Conservation (phyloP, 352 stramenopile genomes). For the Pythium vanterpoolii region DNA sequence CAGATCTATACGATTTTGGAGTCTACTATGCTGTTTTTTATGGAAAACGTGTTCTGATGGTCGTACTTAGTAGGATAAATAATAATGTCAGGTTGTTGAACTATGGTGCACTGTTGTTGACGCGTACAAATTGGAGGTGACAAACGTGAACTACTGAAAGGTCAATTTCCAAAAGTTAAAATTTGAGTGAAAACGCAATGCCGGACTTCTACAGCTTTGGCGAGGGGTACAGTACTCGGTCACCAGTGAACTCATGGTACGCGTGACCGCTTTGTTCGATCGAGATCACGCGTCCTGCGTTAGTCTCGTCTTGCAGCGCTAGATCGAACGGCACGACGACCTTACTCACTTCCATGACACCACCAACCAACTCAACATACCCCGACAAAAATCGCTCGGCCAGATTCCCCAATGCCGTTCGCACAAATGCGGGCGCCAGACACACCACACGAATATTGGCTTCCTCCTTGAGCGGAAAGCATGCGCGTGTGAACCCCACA, state of each 20-base stretch:
- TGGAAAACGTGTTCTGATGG: background rate
- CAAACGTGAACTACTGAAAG: background rate
- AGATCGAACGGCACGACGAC: slow-evolving; percentile 51
- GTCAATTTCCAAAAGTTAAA: background rate
- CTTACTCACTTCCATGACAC: slow-evolving; percentile 32
- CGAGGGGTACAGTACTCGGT: slow-evolving; percentile 59
- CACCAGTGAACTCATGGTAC: slow-evolving; percentile 58
- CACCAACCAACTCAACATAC: slow-evolving; percentile 47
- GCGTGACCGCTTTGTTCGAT: slow-evolving; percentile 38
- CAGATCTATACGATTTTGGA: background rate
- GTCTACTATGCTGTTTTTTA: too few species aligned
- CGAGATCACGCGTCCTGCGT: slow-evolving; percentile 49
- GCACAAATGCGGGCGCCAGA: slow-evolving; percentile 60
- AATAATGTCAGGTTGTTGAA: slow-evolving; percentile 1
- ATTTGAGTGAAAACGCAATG: background rate
- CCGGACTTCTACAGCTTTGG: slow-evolving; percentile 50
- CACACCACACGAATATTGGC: slow-evolving; percentile 68
- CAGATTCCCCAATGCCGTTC: slow-evolving; percentile 54
- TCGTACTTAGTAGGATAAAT: background rate
- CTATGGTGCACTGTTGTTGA: background rate
- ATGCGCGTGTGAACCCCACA: slow-evolving; percentile 62
- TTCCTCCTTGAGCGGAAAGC: slow-evolving; percentile 51
- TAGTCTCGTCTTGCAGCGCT: slow-evolving; percentile 45
- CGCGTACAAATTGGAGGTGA: too few species aligned
- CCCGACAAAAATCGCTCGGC: slow-evolving; percentile 33